Evolutionary conservation across 2,329 filamentous ascomycete species (phyloP).

Genomic region (Simplicillium sp.): DNA sequence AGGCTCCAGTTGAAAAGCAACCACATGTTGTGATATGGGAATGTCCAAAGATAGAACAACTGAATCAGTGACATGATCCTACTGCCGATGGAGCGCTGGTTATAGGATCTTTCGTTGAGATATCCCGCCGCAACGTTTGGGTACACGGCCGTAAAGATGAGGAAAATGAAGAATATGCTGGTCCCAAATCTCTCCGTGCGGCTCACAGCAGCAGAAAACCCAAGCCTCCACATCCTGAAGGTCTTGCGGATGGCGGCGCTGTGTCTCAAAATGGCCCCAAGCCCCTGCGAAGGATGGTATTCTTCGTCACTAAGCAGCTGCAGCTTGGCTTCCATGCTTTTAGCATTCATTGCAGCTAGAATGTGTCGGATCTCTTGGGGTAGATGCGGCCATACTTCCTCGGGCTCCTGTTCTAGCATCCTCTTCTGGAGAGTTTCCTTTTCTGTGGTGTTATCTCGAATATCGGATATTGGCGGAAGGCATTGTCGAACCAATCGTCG

Average conservation of each 20-base stretch:
- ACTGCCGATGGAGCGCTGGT: slow-evolving; percentile 10
- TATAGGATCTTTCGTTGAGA: slow-evolving; percentile 10
- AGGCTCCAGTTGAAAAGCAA: slow-evolving; percentile 11
- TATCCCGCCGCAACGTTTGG: slow-evolving; percentile 10
- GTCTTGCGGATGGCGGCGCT: slow-evolving; percentile 6
- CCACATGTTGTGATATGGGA: slow-evolving; percentile 8
- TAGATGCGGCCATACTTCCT: slow-evolving; percentile 7
- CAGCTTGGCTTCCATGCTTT: slow-evolving; percentile 9
- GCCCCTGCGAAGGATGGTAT: slow-evolving; percentile 6
- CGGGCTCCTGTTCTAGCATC: background rate
- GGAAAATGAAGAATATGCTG: slow-evolving; percentile 11
- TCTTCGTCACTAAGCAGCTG: slow-evolving; percentile 3
- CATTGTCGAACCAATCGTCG: slow-evolving; percentile 5
- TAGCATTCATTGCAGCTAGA: slow-evolving; percentile 8
- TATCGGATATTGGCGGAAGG: background rate
- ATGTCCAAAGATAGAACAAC: slow-evolving; percentile 10
- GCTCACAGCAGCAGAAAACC: slow-evolving; percentile 7
- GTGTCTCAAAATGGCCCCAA: slow-evolving; percentile 3
- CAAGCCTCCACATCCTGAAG: slow-evolving; percentile 8
- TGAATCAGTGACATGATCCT: slow-evolving; percentile 9
- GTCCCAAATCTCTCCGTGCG: slow-evolving; percentile 6
- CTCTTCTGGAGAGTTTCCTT: too few species aligned
- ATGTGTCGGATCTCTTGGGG: slow-evolving; percentile 3
- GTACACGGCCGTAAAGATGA: slow-evolving; percentile 9
- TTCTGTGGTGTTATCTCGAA: background rate